Percentiles rank a stretch among this genome's conserved stretches.
Conservation (phyloP, 768 basidiomycete genomes). For the Candolleomyces eurysporus region DNA sequence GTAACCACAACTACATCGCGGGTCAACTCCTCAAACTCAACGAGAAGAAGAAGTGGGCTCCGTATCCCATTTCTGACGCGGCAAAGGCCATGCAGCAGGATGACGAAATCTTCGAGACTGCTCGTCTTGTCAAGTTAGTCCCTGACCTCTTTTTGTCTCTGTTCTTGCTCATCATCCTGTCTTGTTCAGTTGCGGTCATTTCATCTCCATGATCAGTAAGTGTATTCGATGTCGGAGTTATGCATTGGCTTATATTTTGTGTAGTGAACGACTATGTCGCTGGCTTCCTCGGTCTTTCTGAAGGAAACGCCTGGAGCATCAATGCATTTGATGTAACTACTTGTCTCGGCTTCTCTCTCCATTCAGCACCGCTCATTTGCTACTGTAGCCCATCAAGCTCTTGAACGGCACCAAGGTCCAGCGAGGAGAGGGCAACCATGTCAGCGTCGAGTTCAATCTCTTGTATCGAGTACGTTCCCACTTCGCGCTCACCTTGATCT, state of each 20-base stretch:
- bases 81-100: constrained; percentile 33
- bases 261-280: constrained; percentile 55
- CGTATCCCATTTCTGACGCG: constrained; percentile 36
- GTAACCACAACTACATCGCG: constrained; percentile 65
- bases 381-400: constrained; percentile 30
- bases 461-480: constrained; percentile 37
- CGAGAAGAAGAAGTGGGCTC: constrained; percentile 45
- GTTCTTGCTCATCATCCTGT: neutral
- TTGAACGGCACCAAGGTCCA: constrained; percentile 28
- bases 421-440: constrained; percentile 63
- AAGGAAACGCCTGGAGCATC: constrained; percentile 54
- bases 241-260: neutral
- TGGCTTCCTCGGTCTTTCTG: constrained; percentile 52
- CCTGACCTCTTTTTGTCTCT: neutral
- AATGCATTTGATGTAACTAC: constrained; percentile 40
- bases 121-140: constrained; percentile 49
- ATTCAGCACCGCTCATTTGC: neutral
- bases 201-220: constrained; percentile 44
- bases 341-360: neutral
- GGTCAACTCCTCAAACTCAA: constrained; percentile 52
- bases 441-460: constrained; percentile 68
- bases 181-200: constrained; percentile 44
- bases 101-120: constrained; percentile 58
- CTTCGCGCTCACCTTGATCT: neutral
- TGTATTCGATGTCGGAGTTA: neutral